Conservation (phyloP, 305 asterid species). For the Ilex paraguariensis region DNA sequence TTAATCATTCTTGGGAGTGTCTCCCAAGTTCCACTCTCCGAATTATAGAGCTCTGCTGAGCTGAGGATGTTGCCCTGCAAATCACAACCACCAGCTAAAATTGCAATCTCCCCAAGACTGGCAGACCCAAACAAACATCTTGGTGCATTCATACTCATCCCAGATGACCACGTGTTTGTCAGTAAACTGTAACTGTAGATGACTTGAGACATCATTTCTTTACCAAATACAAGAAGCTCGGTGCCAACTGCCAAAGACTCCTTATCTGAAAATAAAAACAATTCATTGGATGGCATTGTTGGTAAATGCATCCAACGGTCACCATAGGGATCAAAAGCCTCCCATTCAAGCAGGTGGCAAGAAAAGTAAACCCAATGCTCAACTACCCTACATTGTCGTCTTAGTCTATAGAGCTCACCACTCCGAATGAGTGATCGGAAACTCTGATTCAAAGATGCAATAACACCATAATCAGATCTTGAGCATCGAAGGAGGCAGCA, state of each 20-base stretch:
- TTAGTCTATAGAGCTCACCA: constrained; percentile 63
- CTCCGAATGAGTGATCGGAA: constrained; percentile 62
- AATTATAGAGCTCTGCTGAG: constrained; percentile 80
- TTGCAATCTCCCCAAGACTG: constrained; percentile 70
- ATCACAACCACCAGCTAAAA: constrained; percentile 87
- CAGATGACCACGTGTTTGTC: constrained; percentile 80
- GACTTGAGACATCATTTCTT: constrained; percentile 56
- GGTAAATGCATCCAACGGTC: constrained; percentile 91
- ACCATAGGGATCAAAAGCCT: constrained; percentile 78
- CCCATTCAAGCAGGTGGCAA: constrained; percentile 89
- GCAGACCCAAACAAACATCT: constrained; percentile 93
- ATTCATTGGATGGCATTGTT: constrained; percentile 55
- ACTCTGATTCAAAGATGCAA: constrained; percentile 63
- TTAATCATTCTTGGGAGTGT: constrained; percentile 69
- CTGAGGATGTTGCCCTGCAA: constrained; percentile 52
- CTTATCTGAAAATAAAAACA: constrained; percentile 68
- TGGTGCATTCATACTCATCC: constrained; percentile 80
- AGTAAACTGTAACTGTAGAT: constrained; percentile 71
- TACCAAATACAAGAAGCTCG: constrained; percentile 87
- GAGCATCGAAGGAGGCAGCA: constrained; percentile 70
- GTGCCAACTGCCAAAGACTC: constrained; percentile 96
- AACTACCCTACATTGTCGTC: constrained; percentile 49
- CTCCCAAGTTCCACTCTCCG: constrained; percentile 59
- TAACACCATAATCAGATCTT: constrained; percentile 74
- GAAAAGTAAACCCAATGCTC: constrained; percentile 98